Base-by-base conservation (phyloP, 495 filamentous ascomycete genomes). In the Penicillium coffeae region DNA sequence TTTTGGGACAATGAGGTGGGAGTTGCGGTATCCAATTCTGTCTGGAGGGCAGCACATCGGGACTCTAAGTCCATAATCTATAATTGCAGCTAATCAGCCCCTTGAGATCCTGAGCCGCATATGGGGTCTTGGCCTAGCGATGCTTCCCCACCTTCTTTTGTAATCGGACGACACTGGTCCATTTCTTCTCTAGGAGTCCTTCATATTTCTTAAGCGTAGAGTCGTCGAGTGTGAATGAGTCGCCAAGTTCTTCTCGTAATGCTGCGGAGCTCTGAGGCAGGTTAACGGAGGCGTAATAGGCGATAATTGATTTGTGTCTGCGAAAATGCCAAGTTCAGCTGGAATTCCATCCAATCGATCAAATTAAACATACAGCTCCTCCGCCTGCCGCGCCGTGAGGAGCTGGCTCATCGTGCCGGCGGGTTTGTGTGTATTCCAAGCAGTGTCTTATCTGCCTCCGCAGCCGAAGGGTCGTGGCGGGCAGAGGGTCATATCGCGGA, bases 1-100 rank as follows among this genome's bases (percentile, higher is more conserved):
- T 82, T 76, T 42, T 80, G 77, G 18, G 83, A 83, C 32, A 91
- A 77, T 15, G 88, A 88, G 5, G 88, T 87, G 1, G 91, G 89
- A n/a, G 92, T 92, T 16, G 87, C 80, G 21, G 77, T 85, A 59
- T 95, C 88, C 40, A 97, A 70, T 65, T 96, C 93, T 18, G 79
- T 71, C 69, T 96, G 93, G 10, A 96, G 72, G 21, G 72, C 71
- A 12, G 69, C 50, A 54, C 84, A 83, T 57, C 81, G 81, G 25
- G 84, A 75, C 70, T 97, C 92, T 12, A 96, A 79, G 44, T 97
- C 91, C 85, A 96, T 91, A 54, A 97, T 93, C 90, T 96, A 70
- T 22, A 21, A 6, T 30, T 30, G 5, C 25, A 30, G 25, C 25
- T 30, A 30, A 45, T 51, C 41, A 45, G 48, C 34, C 35, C 22